Conservation (phyloP, 2,329 filamentous ascomycete species). For the Fusarium foetens region DNA sequence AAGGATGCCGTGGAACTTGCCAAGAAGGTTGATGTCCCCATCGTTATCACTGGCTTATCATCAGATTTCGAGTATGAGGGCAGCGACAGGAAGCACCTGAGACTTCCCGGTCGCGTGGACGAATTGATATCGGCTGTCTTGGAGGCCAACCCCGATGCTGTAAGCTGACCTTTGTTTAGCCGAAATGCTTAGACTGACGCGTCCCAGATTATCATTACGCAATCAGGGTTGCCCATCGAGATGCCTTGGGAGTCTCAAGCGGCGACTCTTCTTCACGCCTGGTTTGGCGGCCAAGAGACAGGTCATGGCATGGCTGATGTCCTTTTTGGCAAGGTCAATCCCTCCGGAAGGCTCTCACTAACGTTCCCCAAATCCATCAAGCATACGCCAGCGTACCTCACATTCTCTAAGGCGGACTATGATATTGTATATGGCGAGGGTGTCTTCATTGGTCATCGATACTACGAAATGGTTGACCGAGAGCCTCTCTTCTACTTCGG, state of each 20-base stretch:
- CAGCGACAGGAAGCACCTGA: constrained; percentile 76
- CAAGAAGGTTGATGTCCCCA: constrained; percentile 63
- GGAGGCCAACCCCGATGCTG: constrained; percentile 65
- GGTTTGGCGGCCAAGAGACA: constrained; percentile 44
- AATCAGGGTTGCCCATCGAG: constrained; percentile 62
- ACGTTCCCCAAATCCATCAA: constrained; percentile 71
- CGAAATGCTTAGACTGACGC: not conserved
- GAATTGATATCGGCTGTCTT: constrained; percentile 65
- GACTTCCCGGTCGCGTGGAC: constrained; percentile 69
- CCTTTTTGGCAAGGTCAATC: constrained; percentile 39
- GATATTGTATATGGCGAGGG: constrained; percentile 77
- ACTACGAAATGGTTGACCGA: constrained; percentile 65
- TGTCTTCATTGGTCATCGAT: constrained; percentile 77
- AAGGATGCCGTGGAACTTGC: constrained; percentile 45
- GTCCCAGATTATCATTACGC: constrained; percentile 30
- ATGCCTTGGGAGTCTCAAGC: constrained; percentile 50
- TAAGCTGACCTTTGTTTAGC: constrained; percentile 52
- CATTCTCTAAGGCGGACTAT: constrained; percentile 71
- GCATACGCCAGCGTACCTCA: constrained; percentile 76
- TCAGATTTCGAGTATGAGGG: constrained; percentile 57
- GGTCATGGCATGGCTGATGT: constrained; percentile 44
- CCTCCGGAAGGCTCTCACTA: constrained; percentile 69
- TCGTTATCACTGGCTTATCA: constrained; percentile 66
- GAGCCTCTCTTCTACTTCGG: constrained; percentile 72
- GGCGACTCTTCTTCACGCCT: constrained; percentile 44